A percentile compares a stretch with the other conserved stretches of the same genome.
These are phyloP conservation scores for Yamadazyma sp. DNA, from an alignment of 805 yeast species.

Conservation along the genomic window DNA sequence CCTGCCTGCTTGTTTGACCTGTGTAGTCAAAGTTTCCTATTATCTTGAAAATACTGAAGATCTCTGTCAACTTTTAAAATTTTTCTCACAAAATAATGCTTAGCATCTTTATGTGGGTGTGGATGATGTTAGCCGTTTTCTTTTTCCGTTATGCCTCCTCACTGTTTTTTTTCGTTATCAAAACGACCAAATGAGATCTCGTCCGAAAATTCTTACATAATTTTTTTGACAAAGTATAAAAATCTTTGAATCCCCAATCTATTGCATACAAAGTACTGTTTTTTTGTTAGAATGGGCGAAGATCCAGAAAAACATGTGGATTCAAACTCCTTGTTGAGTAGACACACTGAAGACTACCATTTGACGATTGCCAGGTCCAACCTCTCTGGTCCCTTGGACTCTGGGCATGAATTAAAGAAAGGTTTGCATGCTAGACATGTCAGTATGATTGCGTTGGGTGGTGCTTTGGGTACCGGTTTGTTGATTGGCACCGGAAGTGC, in stretches of 20 bases:
- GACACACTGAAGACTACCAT: constrained; percentile 50
- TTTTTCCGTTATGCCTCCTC: not conserved
- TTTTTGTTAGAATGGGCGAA: constrained; percentile 2
- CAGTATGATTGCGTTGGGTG: constrained; percentile 78
- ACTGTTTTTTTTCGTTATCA: constrained; percentile 5
- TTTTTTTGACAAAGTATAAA: no score
- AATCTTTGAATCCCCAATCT: no score
- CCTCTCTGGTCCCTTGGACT: constrained; percentile 37
- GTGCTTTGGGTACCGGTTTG: constrained; percentile 76
- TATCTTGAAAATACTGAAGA: no score
- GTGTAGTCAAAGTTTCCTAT: no score
- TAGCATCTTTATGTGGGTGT: no score
- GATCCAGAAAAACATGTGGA: constrained; percentile 16
- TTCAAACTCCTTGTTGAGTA: constrained; percentile 32
- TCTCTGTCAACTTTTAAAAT: no score
- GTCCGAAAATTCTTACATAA: constrained; percentile 1
- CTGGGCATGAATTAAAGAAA: constrained; percentile 45
- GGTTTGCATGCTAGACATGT: constrained; percentile 57
- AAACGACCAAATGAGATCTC: constrained; percentile 5
- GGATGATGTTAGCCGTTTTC: constrained; percentile 3
- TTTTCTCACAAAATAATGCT: no score
- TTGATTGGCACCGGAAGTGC: constrained; percentile 76
- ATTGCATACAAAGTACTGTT: no score
- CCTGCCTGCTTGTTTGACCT: no score
- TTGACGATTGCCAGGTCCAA: constrained; percentile 46